A percentile compares a stretch with the other conserved stretches of the same genome.
These are phyloP conservation scores for Penicillium sp. DNA, from an alignment of 2,329 filamentous ascomycete genomes.

Conservation along the genomic window DNA sequence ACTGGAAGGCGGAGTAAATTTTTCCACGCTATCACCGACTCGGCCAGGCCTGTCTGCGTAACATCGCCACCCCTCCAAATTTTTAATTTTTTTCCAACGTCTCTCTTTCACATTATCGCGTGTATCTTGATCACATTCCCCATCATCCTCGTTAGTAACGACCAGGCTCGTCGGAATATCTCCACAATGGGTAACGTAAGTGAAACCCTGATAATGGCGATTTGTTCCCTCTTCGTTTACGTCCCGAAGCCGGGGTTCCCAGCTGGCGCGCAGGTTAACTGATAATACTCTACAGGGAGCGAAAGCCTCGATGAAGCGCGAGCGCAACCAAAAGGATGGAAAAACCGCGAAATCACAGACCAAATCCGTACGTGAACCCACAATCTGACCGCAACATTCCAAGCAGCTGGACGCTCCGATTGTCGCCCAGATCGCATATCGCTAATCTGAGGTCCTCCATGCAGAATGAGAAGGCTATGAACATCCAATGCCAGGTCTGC, in stretches of 20 bases:
- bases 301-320: conserved; percentile 69
- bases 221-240: background rate
- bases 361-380: conserved; percentile 57
- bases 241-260: background rate
- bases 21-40: background rate
- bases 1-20: conserved; percentile 6
- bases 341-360: conserved; percentile 64
- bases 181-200: conserved; percentile 29
- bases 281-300: conserved; percentile 46
- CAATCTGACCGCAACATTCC: background rate
- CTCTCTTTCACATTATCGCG: background rate
- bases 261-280: conserved; percentile 8
- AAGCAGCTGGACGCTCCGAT: background rate
- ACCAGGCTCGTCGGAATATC: background rate
- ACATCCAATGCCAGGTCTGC: conserved; percentile 74
- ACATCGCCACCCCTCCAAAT: background rate
- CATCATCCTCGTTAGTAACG: background rate
- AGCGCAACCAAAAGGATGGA: conserved; percentile 65
- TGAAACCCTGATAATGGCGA: background rate
- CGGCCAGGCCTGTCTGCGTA: background rate
- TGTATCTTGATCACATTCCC: background rate
- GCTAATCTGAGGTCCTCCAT: conserved; percentile 4
- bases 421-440: background rate
- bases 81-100: background rate
- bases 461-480: conserved; percentile 71